Conservation (phyloP, 2,329 filamentous ascomycete species). For the Periconia sp. region DNA sequence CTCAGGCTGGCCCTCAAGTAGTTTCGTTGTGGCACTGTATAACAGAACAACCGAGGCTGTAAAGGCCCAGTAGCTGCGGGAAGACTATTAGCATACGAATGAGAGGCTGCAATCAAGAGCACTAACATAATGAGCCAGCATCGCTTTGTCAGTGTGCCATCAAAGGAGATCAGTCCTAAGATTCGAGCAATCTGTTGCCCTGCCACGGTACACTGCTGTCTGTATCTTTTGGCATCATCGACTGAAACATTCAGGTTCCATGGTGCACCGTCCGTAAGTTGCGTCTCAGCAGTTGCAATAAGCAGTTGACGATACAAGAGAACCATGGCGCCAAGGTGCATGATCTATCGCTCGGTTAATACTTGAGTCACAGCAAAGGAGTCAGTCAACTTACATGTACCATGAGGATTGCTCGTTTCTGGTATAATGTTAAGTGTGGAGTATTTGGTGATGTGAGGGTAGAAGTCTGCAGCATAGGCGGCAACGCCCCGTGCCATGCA, state of each 20-base stretch:
- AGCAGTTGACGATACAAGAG: constrained; percentile 44
- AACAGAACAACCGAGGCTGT: constrained; percentile 43
- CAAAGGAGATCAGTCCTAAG: constrained; percentile 39
- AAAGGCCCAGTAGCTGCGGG: constrained; percentile 45
- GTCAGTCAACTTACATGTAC: constrained; percentile 35
- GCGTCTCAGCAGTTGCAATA: constrained; percentile 38
- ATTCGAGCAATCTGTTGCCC: constrained; percentile 45
- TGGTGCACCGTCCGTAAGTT: constrained; percentile 31
- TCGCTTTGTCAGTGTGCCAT: constrained; percentile 41
- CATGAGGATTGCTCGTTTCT: constrained; percentile 45
- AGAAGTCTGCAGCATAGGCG: constrained; percentile 35
- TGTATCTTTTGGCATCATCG: constrained; percentile 34
- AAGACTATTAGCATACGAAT: neutral
- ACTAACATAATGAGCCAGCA: constrained; percentile 48
- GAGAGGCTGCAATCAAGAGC: neutral
- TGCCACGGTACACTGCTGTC: constrained; percentile 40
- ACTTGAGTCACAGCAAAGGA: neutral
- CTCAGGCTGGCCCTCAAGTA: constrained; percentile 37
- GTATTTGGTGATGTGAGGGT: constrained; percentile 33
- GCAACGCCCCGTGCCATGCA: constrained; percentile 41
- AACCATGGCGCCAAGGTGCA: constrained; percentile 46
- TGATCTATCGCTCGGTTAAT: constrained; percentile 30
- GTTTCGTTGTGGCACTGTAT: constrained; percentile 40
- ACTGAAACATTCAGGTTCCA: constrained; percentile 30
- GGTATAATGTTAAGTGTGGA: constrained; percentile 33